Base-by-base conservation (phyloP, 2,329 filamentous ascomycete genomes). In the Pyrenophora graminea region DNA sequence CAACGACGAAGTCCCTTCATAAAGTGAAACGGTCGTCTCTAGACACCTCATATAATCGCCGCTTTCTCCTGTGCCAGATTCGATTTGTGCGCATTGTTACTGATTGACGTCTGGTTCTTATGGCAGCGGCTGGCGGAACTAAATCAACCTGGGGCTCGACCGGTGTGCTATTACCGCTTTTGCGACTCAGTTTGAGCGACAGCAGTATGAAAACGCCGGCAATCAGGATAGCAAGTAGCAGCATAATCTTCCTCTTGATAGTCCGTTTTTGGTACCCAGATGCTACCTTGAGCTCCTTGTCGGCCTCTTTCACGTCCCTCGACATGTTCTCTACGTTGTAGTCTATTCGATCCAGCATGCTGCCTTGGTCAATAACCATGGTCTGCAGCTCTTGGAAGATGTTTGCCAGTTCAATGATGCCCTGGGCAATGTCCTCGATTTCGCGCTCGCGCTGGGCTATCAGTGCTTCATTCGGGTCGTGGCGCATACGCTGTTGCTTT, bases 241-340 rank as follows among this genome's bases (percentile, higher is more conserved):
- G 80, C 49, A 99, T 94, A 40, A 96, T 86, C 77, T 96, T 97
- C 60, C 94, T 82, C 77, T 97, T 99, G 18, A 90, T 91, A 44
- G 88, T 88, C 69, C 86, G 88, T 71, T 85, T 86, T 78, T 99
- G 94, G 68, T 97, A 97, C 15, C 89, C 88, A 4, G 89, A 91
- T 12, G 94, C 85, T 49, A 95, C 86, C 56, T 86, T 91, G 47
- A 99, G 82, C 76, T 99, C 94, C 72, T 93, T 94, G 56, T 96
- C 90, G 3, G 94, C 94, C 17, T 83, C 89, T 71, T 96, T 96
- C 51, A 99, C 91, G 67, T 97, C 91, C 17, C 86, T 87, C n/a
- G 86, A 85, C 89, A 97, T 97, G 55, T 88, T 84, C 76, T 99
- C 94, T 45, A 99, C 91, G 66, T 99, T 99, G 77, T 97, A 99